A percentile compares a stretch with the other conserved stretches of the same genome.
phyloP scores from a whole-genome alignment of 768 basidiomycete species.

The Serendipita vermifera region DNA sequence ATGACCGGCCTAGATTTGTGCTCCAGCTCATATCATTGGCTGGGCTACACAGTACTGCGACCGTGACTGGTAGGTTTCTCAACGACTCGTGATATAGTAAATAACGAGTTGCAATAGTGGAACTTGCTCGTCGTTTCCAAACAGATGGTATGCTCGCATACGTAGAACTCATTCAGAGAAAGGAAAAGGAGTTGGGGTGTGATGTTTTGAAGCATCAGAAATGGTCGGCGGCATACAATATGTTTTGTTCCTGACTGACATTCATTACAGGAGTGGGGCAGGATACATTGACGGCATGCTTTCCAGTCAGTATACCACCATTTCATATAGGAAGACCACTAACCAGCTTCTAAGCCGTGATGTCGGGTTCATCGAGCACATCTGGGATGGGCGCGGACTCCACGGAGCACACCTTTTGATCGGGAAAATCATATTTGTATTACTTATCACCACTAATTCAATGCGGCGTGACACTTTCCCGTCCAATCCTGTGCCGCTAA shows the following conservation, averaged over 20 bases:
- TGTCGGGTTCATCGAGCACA: conserved; percentile 81
- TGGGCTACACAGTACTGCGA: conserved; percentile 77
- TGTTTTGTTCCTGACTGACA: background rate
- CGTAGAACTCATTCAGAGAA: conserved; percentile 74
- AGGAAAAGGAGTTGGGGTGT: conserved; percentile 77
- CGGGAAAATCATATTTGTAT: background rate
- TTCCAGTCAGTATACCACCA: conserved; percentile 29
- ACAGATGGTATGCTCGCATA: conserved; percentile 89
- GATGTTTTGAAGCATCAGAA: conserved; percentile 92
- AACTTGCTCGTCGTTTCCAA: conserved; percentile 68
- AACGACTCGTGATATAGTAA: background rate
- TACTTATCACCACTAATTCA: too few relatives aligned
- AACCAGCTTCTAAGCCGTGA: conserved; percentile 33
- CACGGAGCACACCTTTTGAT: conserved; percentile 70
- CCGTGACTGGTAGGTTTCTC: conserved; percentile 45
- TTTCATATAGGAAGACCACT: background rate
- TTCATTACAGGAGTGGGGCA: conserved; percentile 59
- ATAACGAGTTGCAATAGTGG: conserved; percentile 34
- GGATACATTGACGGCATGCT: conserved; percentile 83
- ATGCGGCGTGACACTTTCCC: too few relatives aligned
- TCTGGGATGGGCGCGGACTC: conserved; percentile 75
- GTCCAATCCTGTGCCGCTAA: too few relatives aligned
- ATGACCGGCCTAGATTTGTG: conserved; percentile 45
- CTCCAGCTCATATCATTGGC: conserved; percentile 82
- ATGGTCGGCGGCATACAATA: conserved; percentile 39